Evolutionary conservation across 1,139 yeast species (phyloP).

Genomic region (Candida sp.): DNA sequence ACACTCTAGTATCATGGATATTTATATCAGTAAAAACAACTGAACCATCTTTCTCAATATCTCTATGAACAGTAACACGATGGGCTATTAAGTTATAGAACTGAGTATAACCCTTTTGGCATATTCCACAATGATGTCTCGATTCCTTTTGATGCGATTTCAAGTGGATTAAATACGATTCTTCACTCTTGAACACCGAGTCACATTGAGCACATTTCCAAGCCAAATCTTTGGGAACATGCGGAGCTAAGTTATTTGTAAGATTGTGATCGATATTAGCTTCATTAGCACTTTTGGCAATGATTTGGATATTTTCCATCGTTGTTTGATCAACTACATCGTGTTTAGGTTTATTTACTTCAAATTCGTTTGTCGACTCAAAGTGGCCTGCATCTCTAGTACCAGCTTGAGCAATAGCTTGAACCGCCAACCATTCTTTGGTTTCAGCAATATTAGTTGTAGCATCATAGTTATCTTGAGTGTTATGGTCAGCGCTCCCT

Average conservation of each 20-base stretch:
- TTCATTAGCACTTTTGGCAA: constrained; percentile 2
- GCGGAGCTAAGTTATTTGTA: neutral
- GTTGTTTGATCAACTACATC: neutral
- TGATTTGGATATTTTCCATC: constrained; percentile 1
- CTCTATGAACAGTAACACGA: constrained; percentile 12
- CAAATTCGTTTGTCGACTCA: neutral
- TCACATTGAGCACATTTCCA: constrained; percentile 3
- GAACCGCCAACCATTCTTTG: constrained; percentile 1
- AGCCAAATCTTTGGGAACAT: neutral
- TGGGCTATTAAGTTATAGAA: constrained; percentile 14
- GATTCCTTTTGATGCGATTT: constrained; percentile 13
- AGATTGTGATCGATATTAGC: neutral
- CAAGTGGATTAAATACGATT: constrained; percentile 5
- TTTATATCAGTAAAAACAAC: neutral
- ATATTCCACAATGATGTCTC: constrained; percentile 13
- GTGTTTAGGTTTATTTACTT: neutral
- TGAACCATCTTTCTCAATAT: constrained; percentile 9
- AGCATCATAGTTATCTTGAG: neutral
- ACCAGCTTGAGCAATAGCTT: constrained; percentile 3
- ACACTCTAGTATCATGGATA: constrained; percentile 9
- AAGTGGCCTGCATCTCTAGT: constrained; percentile 5
- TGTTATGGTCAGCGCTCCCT: constrained; percentile 1
- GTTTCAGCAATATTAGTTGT: neutral
- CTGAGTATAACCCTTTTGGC: constrained; percentile 20
- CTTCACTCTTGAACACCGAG: neutral